These are phyloP conservation scores for Trifolium pratense DNA, from an alignment of 306 rosid species.

Conservation along the genomic window DNA sequence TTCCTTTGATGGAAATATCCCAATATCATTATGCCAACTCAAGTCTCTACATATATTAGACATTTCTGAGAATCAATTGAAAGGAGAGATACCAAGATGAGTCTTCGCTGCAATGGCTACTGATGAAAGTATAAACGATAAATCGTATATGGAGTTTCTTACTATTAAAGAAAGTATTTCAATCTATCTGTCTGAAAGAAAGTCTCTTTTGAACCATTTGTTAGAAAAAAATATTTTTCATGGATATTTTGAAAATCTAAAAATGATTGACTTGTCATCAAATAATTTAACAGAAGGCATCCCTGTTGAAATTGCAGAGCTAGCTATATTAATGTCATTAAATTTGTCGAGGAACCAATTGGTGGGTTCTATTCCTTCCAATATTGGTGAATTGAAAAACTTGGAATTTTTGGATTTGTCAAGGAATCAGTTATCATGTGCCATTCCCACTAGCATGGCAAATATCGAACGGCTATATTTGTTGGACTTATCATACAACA, in stretches of 20 bases:
- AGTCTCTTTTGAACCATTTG: too few relatives aligned
- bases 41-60: slow-evolving; percentile 22
- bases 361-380: slow-evolving; percentile 36
- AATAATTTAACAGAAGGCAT: slow-evolving; percentile 37
- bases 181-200: too few relatives aligned
- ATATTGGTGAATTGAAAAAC: slow-evolving; percentile 4
- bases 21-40: slow-evolving; percentile 23
- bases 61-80: slow-evolving; percentile 21
- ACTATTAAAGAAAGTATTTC: not conserved
- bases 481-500: slow-evolving; percentile 42
- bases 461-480: accelerated
- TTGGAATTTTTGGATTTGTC: slow-evolving; percentile 46
- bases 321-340: not conserved
- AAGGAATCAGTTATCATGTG: slow-evolving; percentile 37
- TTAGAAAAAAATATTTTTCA: too few relatives aligned
- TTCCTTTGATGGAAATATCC: slow-evolving; percentile 27
- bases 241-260: too few relatives aligned
- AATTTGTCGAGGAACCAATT: slow-evolving; percentile 10
- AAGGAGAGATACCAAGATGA: slow-evolving; percentile 41
- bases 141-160: not conserved
- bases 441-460: slow-evolving; percentile 40
- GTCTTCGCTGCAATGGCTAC: slow-evolving; percentile 29
- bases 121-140: not conserved
- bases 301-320: slow-evolving; percentile 33
- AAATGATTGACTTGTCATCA: slow-evolving; percentile 40